Evolutionary conservation across 1,284 basidiomycete genomes (phyloP).

Genomic region (Boletus smithii): DNA sequence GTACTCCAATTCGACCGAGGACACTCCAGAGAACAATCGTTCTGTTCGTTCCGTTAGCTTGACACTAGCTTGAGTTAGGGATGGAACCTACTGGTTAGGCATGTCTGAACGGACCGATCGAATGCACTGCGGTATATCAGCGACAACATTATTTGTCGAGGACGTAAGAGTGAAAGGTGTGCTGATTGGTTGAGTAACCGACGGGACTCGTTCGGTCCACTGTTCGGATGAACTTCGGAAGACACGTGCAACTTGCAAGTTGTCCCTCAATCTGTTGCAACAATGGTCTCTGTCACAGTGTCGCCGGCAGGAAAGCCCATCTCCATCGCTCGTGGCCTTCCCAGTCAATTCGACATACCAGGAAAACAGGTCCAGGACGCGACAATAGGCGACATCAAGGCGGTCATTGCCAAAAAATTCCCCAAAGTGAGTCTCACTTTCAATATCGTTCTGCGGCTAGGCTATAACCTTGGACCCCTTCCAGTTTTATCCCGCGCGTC

Average conservation of each 20-base stretch:
- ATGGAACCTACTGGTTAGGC: constrained; percentile 9
- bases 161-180: too few relatives aligned
- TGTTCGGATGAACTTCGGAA: too few relatives aligned
- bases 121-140: constrained; percentile 1
- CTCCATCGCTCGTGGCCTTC: constrained; percentile 50
- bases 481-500: constrained; percentile 69
- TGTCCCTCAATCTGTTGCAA: neutral
- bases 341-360: constrained; percentile 54
- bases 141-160: constrained; percentile 19
- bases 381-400: constrained; percentile 62
- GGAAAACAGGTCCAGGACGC: constrained; percentile 41
- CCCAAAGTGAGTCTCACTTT: constrained; percentile 47
- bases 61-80: neutral
- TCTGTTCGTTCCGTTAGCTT: constrained; percentile 20
- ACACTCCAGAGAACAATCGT: constrained; percentile 20
- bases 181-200: too few relatives aligned
- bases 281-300: constrained; percentile 62
- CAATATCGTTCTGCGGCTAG: neutral
- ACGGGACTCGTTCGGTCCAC: too few relatives aligned
- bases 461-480: neutral
- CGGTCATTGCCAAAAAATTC: constrained; percentile 50
- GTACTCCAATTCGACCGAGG: constrained; percentile 43
- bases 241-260: too few relatives aligned
- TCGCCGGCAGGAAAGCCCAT: constrained; percentile 44
- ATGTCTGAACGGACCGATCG: neutral